Evolutionary conservation across 176 grass and related monocot genomes (phyloP).

Genomic region (Secale cereale): DNA sequence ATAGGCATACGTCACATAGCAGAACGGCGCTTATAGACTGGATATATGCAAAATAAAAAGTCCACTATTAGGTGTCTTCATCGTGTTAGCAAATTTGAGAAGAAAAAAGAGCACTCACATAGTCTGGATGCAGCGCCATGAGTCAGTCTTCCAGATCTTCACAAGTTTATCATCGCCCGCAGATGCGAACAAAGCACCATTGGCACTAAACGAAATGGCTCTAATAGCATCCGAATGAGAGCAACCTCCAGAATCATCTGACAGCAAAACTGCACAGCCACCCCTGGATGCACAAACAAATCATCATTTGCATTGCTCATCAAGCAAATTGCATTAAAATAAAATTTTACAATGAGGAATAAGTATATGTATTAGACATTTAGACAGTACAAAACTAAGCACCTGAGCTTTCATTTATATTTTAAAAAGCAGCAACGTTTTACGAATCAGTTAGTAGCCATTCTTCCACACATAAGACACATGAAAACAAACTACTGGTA

Average conservation of each 20-base stretch:
- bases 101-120: slow-evolving; percentile 40
- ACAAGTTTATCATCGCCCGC: slow-evolving; percentile 89
- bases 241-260: slow-evolving; percentile 36
- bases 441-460: not conserved
- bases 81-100: not conserved
- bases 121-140: slow-evolving; percentile 60
- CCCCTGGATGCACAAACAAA: slow-evolving; percentile 37
- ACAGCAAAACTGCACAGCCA: slow-evolving; percentile 37
- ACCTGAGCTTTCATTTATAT: not conserved
- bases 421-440: not conserved
- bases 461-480: not conserved
- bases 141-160: slow-evolving; percentile 75
- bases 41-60: not conserved
- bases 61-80: not conserved
- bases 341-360: not conserved
- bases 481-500: not conserved
- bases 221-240: slow-evolving; percentile 78
- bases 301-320: not conserved
- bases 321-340: not conserved
- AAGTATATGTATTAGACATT: not conserved
- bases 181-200: slow-evolving; percentile 61
- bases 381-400: not conserved
- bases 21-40: not conserved
- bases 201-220: slow-evolving; percentile 51
- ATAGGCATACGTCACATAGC: not conserved